A percentile compares a stretch with the other conserved stretches of the same genome.
Evolutionary conservation across 371 early-diverging fungal species (phyloP).

Genomic region (Chytridiales sp.): DNA sequence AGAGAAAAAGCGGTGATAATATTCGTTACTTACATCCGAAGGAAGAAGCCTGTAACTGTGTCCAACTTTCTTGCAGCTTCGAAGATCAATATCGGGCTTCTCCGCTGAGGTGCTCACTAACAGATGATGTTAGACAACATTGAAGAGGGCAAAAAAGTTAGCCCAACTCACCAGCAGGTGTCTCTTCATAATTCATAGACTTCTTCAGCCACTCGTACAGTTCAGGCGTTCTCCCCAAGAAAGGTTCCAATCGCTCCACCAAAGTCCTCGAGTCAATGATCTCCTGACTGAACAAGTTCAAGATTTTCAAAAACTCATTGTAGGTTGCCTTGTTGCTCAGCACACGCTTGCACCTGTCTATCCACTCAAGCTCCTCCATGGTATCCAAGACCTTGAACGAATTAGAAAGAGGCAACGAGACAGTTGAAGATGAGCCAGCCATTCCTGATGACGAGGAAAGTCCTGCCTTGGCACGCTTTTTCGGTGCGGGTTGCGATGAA

Average conservation of each 20-base stretch:
- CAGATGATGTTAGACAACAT: slow-evolving; percentile 5
- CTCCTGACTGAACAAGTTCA: slow-evolving; percentile 96
- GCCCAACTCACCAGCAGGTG: slow-evolving; percentile 43
- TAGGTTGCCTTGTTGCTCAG: slow-evolving; percentile 85
- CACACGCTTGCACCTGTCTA: slow-evolving; percentile 84
- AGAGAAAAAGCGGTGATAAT: slow-evolving; percentile 3
- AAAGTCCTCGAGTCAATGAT: slow-evolving; percentile 82
- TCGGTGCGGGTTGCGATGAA: slow-evolving; percentile 28
- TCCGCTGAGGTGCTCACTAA: slow-evolving; percentile 47
- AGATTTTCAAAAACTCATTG: slow-evolving; percentile 94
- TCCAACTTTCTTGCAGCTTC: slow-evolving; percentile 45
- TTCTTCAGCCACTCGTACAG: slow-evolving; percentile 92
- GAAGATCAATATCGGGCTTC: slow-evolving; percentile 62
- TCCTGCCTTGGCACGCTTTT: too few species aligned
- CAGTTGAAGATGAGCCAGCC: slow-evolving; percentile 31
- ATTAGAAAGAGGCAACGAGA: neutral
- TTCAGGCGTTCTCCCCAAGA: slow-evolving; percentile 73
- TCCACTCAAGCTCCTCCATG: slow-evolving; percentile 86
- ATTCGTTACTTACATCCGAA: slow-evolving; percentile 60
- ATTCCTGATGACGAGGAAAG: neutral
- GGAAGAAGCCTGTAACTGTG: slow-evolving; percentile 77
- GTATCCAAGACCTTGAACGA: slow-evolving; percentile 5
- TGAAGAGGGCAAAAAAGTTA: neutral
- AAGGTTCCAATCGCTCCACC: slow-evolving; percentile 80
- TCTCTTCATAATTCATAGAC: slow-evolving; percentile 88